These are phyloP conservation scores for Rhodotorula babjevae DNA, from an alignment of 768 basidiomycete species.

Conservation along the genomic window DNA sequence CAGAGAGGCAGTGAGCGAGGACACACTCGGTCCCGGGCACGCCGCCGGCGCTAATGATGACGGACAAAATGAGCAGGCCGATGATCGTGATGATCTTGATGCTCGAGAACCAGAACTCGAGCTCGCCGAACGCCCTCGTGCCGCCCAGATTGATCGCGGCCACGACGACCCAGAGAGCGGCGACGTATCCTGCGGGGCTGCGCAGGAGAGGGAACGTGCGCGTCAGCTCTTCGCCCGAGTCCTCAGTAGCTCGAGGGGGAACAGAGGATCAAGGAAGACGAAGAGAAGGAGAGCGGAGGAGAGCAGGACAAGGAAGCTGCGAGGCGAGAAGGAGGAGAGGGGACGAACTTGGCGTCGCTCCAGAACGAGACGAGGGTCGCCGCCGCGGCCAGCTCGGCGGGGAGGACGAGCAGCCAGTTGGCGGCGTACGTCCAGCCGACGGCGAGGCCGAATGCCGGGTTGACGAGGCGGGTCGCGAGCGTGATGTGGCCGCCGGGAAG, in stretches of 20 bases:
- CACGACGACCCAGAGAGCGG: slow-evolving; percentile 46
- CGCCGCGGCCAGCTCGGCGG: slow-evolving; percentile 70
- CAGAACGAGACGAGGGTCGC: slow-evolving; percentile 66
- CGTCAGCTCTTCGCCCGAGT: too few species aligned
- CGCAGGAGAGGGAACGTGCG: too few species aligned
- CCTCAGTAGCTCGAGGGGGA: too few species aligned
- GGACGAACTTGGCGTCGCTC: slow-evolving; percentile 52
- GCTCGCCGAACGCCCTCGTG: slow-evolving; percentile 40
- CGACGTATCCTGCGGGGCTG: slow-evolving; percentile 45
- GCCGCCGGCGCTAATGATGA: slow-evolving; percentile 37
- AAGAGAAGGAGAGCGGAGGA: too few species aligned
- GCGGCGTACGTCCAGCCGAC: slow-evolving; percentile 51
- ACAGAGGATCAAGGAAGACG: too few species aligned
- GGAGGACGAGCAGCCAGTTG: slow-evolving; percentile 55
- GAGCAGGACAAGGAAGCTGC: too few species aligned
- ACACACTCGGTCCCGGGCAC: slow-evolving; percentile 2
- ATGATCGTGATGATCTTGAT: slow-evolving; percentile 32
- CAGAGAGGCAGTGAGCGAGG: too few species aligned
- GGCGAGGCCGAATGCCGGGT: slow-evolving; percentile 36
- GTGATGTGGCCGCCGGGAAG: slow-evolving; percentile 39
- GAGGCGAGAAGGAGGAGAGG: slow-evolving; percentile 36
- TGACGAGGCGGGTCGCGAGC: slow-evolving; percentile 35
- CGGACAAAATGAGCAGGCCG: slow-evolving; percentile 32
- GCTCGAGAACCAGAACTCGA: slow-evolving; percentile 53
- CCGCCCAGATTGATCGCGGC: slow-evolving; percentile 46